A percentile compares a stretch with the other conserved stretches of the same genome.
phyloP scores from a whole-genome alignment of 2,329 filamentous ascomycete genomes.

The Pseudocercospora vitis region DNA sequence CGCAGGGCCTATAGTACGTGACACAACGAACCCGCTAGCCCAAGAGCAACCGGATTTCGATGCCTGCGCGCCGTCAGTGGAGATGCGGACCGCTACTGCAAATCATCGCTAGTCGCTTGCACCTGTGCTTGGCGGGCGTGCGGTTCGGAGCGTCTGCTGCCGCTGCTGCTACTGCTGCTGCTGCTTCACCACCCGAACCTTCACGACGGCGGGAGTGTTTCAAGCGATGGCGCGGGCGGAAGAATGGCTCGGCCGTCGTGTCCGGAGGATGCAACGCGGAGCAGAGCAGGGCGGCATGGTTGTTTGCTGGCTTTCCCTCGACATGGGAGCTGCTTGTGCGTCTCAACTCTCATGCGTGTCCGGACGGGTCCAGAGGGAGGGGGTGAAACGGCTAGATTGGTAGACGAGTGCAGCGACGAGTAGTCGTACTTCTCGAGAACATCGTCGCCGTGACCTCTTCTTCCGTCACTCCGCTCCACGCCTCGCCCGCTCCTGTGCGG shows the following conservation, averaged over 20 bases:
- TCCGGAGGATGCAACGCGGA: background rate
- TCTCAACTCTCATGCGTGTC: background rate
- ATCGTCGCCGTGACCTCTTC: background rate
- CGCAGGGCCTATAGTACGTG: constrained; percentile 7
- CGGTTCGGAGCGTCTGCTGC: constrained; percentile 7
- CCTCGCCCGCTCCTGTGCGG: background rate
- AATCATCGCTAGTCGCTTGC: constrained; percentile 2
- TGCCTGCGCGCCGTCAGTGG: constrained; percentile 9
- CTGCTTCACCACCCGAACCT: constrained; percentile 1
- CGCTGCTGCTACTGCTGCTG: too few species aligned
- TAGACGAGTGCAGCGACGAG: constrained; percentile 1
- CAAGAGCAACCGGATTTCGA: constrained; percentile 1
- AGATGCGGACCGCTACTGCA: constrained; percentile 6
- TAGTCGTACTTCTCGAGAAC: background rate
- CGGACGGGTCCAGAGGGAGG: background rate
- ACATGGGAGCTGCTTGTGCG: background rate
- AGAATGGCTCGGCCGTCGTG: background rate
- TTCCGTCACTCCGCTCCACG: background rate
- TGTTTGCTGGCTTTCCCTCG: background rate
- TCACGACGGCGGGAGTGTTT: background rate
- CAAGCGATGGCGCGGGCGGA: background rate
- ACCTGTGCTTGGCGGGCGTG: background rate
- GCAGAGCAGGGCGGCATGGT: background rate
- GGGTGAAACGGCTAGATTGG: constrained; percentile 1
- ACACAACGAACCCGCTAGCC: constrained; percentile 7